Evolutionary conservation across 2,329 filamentous ascomycete genomes (phyloP).

Genomic region (Trichoderma endophyticum): DNA sequence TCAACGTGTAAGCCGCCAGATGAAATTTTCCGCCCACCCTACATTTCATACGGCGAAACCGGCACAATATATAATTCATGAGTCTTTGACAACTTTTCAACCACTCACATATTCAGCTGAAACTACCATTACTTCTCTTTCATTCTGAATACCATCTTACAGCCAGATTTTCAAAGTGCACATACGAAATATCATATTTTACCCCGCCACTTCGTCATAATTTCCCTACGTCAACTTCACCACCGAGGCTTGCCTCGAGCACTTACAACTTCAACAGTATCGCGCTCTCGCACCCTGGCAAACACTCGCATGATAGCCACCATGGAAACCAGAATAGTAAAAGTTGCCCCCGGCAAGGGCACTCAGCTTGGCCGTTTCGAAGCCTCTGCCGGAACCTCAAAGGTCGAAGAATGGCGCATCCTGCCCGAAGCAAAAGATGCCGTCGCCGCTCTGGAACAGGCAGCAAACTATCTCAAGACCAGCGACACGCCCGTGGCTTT

Average conservation of each 20-base stretch:
- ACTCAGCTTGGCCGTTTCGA: slow-evolving; percentile 35
- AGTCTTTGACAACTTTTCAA: not conserved
- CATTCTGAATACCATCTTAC: not conserved
- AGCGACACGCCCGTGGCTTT: slow-evolving; percentile 82
- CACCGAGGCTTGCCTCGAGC: slow-evolving; percentile 18
- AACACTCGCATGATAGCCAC: not conserved
- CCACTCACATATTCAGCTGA: not conserved
- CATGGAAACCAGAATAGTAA: slow-evolving; percentile 43
- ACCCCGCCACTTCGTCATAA: slow-evolving; percentile 7
- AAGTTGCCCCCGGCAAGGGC: slow-evolving; percentile 29
- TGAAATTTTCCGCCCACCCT: slow-evolving; percentile 12
- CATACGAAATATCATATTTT: not conserved
- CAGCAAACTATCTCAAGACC: slow-evolving; percentile 62
- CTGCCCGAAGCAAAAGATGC: slow-evolving; percentile 29
- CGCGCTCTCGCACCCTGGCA: slow-evolving; percentile 15
- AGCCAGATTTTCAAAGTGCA: not conserved
- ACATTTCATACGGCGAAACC: slow-evolving; percentile 8
- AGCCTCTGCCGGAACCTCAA: slow-evolving; percentile 27
- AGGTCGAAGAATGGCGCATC: slow-evolving; percentile 44
- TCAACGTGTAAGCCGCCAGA: not conserved
- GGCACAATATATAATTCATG: not conserved
- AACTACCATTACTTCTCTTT: not conserved
- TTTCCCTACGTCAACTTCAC: not conserved
- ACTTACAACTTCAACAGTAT: slow-evolving; percentile 30
- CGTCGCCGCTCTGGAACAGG: slow-evolving; percentile 52